Conservation (phyloP, 768 basidiomycete species). For the Vishniacozyma victoriae region DNA sequence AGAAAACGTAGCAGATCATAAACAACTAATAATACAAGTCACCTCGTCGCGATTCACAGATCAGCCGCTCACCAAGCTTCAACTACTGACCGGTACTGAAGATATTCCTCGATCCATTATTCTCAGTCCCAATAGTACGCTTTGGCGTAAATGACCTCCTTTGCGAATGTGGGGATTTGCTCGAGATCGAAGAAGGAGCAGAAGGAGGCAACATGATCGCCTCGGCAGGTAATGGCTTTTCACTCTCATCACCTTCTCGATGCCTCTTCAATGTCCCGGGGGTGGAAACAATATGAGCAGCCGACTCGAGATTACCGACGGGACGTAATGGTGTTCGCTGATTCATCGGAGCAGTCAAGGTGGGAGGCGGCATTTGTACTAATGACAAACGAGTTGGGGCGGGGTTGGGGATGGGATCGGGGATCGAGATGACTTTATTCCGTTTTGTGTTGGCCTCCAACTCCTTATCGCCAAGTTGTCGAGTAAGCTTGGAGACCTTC, state of each 20-base stretch:
- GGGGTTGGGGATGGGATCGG: too few species aligned
- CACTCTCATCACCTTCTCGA: slow-evolving; percentile 11
- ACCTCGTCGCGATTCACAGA: too few species aligned
- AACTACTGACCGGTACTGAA: neutral
- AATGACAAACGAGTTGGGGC: neutral
- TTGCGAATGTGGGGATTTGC: neutral
- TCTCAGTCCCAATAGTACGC: neutral
- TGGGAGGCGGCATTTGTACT: neutral
- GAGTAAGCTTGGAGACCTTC: slow-evolving; percentile 31
- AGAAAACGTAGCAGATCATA: too few species aligned
- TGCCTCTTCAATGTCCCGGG: slow-evolving; percentile 6
- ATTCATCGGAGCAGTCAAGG: neutral
- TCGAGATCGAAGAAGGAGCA: neutral
- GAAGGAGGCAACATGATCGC: slow-evolving; percentile 16
- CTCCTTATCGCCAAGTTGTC: slow-evolving; percentile 17
- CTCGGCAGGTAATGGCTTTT: slow-evolving; percentile 8
- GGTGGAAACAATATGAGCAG: neutral
- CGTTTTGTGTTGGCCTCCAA: slow-evolving; percentile 26
- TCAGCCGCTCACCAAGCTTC: too few species aligned
- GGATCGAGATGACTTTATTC: slow-evolving; percentile 7
- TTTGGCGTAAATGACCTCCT: neutral
- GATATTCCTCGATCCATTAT: neutral
- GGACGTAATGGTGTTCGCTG: neutral
- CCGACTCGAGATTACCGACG: slow-evolving; percentile 3
- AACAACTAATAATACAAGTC: too few species aligned